Evolutionary conservation across 163 green algal species (phyloP), one percentile per base, ranked within the genome.

Genomic region (Scenedesmus sp.): DNA sequence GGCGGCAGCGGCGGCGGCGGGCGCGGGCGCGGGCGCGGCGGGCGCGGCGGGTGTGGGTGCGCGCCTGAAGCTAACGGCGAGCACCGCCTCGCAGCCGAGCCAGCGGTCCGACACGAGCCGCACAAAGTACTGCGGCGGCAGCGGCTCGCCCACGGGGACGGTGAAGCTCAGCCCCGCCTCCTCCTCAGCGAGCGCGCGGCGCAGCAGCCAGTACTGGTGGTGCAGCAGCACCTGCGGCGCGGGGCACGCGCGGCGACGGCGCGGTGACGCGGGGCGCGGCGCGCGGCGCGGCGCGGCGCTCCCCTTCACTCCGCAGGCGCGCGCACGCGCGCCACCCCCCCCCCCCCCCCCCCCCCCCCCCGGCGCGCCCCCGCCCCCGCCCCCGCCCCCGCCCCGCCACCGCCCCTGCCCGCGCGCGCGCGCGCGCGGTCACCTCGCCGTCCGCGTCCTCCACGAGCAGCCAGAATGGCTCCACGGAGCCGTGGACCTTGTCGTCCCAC

Each of bases 111-210:
- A 91, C 44, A 97, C 87, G 42, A 97, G 87, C 66, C 89, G 78
- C 44, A 99, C 84, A 67, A 99, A 99, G 88, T 98, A 99, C 89
- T 99, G 95, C 39, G 96, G 96, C 13, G 96, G 96, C 75, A 99
- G 86, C 7, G 96, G 96, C 84, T 99, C 96, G 15, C 80, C 63
- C 9, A 99, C 92, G 33, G 96, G 93, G 53, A 99, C 89, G 0
- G 95, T 98, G 88, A 99, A 98, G 56, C 91, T 88, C 2, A 99
- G 62, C 9, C 80, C 79, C 83, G 97, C 92, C 82, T 98, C 95
- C 42, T 97, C 92, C 45, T 95, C 84, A 14, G 75, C 51, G 20
- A 70, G 78, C 33, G 51, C 48, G 80, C 90, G 89, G 85, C 94
- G 95, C 42, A 99, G 91, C 75, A 99, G 64, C 82, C 97, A 99